phyloP scores from a whole-genome alignment of 306 rosid species.

The Coriaria nepalensis region DNA sequence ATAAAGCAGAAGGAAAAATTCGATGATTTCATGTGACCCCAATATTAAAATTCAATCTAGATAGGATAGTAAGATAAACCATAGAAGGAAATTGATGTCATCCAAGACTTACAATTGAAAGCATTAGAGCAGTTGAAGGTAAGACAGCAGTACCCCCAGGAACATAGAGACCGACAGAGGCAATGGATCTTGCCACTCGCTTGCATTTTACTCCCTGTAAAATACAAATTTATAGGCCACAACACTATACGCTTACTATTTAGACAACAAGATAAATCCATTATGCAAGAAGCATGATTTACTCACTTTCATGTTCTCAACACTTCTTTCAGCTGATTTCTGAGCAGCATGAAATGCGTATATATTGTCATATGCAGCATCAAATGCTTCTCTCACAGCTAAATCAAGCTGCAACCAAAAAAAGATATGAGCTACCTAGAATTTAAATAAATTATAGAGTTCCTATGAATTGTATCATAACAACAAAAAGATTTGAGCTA shows the following conservation, averaged over 20 bases:
- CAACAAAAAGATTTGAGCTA: too few species aligned
- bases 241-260: background rate
- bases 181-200: conserved; percentile 88
- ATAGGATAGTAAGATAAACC: background rate
- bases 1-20: conserved; percentile 13
- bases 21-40: conserved; percentile 12
- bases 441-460: background rate
- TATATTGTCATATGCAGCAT: conserved; percentile 76
- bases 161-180: conserved; percentile 93
- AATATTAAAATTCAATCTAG: conserved; percentile 1
- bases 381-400: conserved; percentile 67
- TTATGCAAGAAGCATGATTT: conserved; percentile 9
- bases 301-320: conserved; percentile 90
- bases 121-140: conserved; percentile 98
- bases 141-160: conserved; percentile 99
- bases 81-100: background rate
- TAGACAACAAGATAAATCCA: conserved; percentile 3
- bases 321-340: conserved; percentile 54
- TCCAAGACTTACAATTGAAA: conserved; percentile 60
- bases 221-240: conserved; percentile 6
- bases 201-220: conserved; percentile 92
- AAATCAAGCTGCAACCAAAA: conserved; percentile 56
- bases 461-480: background rate
- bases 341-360: conserved; percentile 90
- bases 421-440: conserved; percentile 1